A percentile compares a stretch with the other conserved stretches of the same genome.
Evolutionary conservation across 2,329 filamentous ascomycete genomes (phyloP).

Genomic region (Rachicladosporium sp.): DNA sequence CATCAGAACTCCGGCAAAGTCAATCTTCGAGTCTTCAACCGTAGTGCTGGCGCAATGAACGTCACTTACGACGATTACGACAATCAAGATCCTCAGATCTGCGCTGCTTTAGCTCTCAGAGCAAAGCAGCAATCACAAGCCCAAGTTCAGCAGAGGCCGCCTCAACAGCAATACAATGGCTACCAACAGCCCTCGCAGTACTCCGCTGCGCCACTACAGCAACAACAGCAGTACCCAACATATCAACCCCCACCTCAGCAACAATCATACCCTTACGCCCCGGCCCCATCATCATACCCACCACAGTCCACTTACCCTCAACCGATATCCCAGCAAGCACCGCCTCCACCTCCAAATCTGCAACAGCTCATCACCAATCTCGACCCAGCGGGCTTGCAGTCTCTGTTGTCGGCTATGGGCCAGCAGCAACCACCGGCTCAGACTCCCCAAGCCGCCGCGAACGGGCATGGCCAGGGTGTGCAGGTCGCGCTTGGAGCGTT

Average conservation of each 20-base stretch:
- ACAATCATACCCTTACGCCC: constrained; percentile 3
- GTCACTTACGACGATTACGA: constrained; percentile 81
- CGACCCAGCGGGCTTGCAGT: constrained; percentile 59
- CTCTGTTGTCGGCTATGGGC: constrained; percentile 49
- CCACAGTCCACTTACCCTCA: constrained; percentile 1
- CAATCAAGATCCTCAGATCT: constrained; percentile 64
- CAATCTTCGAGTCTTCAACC: constrained; percentile 73
- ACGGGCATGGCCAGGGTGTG: too few species aligned
- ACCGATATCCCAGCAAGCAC: background rate
- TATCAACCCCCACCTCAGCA: constrained; percentile 14
- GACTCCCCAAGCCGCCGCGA: constrained; percentile 17
- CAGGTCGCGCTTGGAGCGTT: constrained; percentile 14
- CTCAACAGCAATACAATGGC: constrained; percentile 22
- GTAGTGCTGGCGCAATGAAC: constrained; percentile 58
- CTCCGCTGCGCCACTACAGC: constrained; percentile 17
- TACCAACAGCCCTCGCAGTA: constrained; percentile 23
- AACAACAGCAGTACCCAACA: constrained; percentile 9
- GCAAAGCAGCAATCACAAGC: constrained; percentile 43
- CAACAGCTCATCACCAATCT: constrained; percentile 54
- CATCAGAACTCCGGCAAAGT: constrained; percentile 63
- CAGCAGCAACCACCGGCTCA: constrained; percentile 20
- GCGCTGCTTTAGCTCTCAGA: constrained; percentile 67
- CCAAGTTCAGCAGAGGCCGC: constrained; percentile 23
- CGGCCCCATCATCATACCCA: constrained; percentile 9
- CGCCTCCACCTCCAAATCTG: constrained; percentile 35